These are phyloP conservation scores for Leishmania martiniquensis DNA, from an alignment of 208 protist species.

Conservation along the genomic window DNA sequence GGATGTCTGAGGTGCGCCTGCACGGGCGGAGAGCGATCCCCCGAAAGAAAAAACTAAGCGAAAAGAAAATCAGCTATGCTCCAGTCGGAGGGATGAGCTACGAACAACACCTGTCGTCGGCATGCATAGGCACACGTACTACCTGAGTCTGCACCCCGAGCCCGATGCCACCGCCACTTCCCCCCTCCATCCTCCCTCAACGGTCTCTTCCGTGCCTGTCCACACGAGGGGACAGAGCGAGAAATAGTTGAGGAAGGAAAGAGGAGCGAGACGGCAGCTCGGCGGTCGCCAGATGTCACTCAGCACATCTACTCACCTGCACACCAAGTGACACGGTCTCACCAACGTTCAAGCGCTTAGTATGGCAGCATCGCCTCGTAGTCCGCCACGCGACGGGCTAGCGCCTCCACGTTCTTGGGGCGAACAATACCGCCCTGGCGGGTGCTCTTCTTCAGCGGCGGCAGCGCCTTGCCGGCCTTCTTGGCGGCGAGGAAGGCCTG, in stretches of 20 bases:
- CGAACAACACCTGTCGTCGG: no score
- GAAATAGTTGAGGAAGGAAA: background rate
- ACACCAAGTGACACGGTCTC: background rate
- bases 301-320: background rate
- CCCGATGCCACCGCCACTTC: no score
- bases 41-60: background rate
- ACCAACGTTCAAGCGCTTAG: conserved; percentile 24
- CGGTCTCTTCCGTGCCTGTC: background rate
- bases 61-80: background rate
- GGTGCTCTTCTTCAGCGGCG: conserved; percentile 70
- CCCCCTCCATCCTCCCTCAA: background rate
- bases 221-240: background rate
- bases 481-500: conserved; percentile 71
- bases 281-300: background rate
- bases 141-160: background rate
- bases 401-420: conserved; percentile 75
- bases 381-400: conserved; percentile 78
- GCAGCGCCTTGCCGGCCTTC: conserved; percentile 83
- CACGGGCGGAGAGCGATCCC: no score
- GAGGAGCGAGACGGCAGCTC: background rate
- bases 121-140: background rate
- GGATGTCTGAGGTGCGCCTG: no score
- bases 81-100: background rate
- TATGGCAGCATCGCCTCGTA: conserved; percentile 90
- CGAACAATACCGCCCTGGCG: conserved; percentile 76